Evolutionary conservation across 495 filamentous ascomycete species (phyloP).

Genomic region (Pyronema domesticum): DNA sequence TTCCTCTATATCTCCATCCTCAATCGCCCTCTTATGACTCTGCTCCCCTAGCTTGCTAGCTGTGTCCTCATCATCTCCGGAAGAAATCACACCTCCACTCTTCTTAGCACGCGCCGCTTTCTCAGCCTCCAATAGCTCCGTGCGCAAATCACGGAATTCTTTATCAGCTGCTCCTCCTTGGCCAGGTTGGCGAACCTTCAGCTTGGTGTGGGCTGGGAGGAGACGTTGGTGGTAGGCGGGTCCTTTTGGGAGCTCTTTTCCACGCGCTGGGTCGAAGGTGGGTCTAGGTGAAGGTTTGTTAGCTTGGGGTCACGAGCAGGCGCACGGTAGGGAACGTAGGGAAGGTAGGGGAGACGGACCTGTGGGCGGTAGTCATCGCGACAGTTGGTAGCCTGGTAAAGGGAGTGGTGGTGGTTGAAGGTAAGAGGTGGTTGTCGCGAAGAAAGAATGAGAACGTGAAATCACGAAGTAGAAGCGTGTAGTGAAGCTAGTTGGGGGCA

Average conservation of each 20-base stretch:
- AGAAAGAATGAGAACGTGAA: no score
- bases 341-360: conserved; percentile 10
- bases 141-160: conserved; percentile 61
- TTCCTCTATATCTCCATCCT: conserved; percentile 32
- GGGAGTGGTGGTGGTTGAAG: neutral
- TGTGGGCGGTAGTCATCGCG: conserved; percentile 50
- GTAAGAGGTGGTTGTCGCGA: neutral
- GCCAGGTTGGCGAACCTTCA: conserved; percentile 76
- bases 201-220: conserved; percentile 73
- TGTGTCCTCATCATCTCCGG: conserved; percentile 24
- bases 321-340: no score
- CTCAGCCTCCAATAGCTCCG: conserved; percentile 79
- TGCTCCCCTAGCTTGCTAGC: conserved; percentile 24
- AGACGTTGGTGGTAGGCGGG: conserved; percentile 94
- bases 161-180: conserved; percentile 71
- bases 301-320: neutral
- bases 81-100: conserved; percentile 33
- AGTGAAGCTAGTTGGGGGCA: no score
- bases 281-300: conserved; percentile 42
- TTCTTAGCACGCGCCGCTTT: conserved; percentile 73
- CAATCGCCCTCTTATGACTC: conserved; percentile 49
- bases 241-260: conserved; percentile 85
- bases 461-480: no score
- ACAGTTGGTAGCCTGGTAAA: conserved; percentile 1
- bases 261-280: conserved; percentile 85